Conservation (phyloP, 257 asterid genomes). For the Solanum lignicaule region DNA sequence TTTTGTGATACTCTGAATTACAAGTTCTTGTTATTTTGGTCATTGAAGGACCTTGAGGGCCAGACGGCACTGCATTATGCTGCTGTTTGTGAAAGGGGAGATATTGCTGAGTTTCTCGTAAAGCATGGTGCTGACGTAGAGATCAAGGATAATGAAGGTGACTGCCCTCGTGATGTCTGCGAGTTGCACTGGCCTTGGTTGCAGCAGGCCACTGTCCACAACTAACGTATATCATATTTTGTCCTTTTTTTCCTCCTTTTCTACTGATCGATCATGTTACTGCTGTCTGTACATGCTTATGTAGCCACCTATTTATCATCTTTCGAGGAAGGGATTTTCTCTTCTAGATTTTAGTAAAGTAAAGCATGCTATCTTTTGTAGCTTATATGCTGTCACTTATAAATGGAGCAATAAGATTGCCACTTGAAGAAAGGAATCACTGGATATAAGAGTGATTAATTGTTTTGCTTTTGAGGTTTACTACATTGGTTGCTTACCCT, state of each 20-base stretch:
- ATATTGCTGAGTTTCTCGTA: constrained; percentile 71
- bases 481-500: not conserved
- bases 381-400: not conserved
- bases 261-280: constrained; percentile 12
- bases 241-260: not conserved
- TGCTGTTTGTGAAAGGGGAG: constrained; percentile 76
- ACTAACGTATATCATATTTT: constrained; percentile 5
- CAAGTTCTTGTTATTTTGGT: not conserved
- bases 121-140: constrained; percentile 62
- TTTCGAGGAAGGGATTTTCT: not conserved
- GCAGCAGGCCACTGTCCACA: constrained; percentile 20
- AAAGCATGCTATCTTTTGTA: not conserved
- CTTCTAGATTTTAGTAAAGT: not conserved
- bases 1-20: not conserved
- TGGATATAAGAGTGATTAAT: not conserved
- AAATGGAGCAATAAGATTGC: not conserved
- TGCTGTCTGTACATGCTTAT: constrained; percentile 32
- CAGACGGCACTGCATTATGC: constrained; percentile 93
- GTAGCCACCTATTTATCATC: not conserved
- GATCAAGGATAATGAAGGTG: constrained; percentile 65
- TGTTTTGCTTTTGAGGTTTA: not conserved
- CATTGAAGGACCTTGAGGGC: constrained; percentile 76
- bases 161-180: constrained; percentile 63
- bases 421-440: not conserved
- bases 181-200: constrained; percentile 67